Evolutionary conservation across 495 filamentous ascomycete species (phyloP), one percentile per base, ranked within the genome.

Genomic region (Cercophora sp.): DNA sequence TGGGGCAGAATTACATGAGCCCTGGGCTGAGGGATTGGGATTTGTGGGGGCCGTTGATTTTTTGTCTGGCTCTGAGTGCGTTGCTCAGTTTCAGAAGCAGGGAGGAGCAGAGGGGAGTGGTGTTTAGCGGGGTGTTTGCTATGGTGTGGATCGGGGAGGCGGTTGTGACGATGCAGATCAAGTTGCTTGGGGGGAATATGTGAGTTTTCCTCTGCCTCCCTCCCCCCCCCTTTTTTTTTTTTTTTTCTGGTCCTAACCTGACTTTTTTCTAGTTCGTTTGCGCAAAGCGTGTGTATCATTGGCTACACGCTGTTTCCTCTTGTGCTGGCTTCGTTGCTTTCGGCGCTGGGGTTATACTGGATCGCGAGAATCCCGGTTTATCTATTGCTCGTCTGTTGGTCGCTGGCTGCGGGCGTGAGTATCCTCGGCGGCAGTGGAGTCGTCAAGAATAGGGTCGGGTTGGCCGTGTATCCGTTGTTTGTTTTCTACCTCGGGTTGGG

Each of bases 301-400:
- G 93, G 93, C 29, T 98, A 98, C 70, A 98, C 93, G 2, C 84
- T 98, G 48, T 98, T 98, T 74, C 93, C 93, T n/a, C 79, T 98
- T 31, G 94, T 96, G 61, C 86, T 98, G 60, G 94, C 94, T 5
- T 82, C 93, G 10, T 69, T 97, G 32, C 80, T 98, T 52, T 95
- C 90, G 49, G 92, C 90, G 0, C 54, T 98, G 8, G 74, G 79
- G 42, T 76, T 96, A 5, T 85, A 81, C 24, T 85, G 80, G 26
- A 85, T 96, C 57, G 80, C 83, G 1, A 77, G 93, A 55, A 86
- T 96, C 64, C 93, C 93, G 9, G 84, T 97, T 27, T 96, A 97
- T 68, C 70, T 92, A 11, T 77, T 94, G 13, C 79, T 96, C 6
- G 84, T 96, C 11, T 81, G 81, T 31, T 98, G 93, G 93, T 92